Conservation (phyloP, 73 alveolate genomes). For the Paramecium biaurelia region DNA sequence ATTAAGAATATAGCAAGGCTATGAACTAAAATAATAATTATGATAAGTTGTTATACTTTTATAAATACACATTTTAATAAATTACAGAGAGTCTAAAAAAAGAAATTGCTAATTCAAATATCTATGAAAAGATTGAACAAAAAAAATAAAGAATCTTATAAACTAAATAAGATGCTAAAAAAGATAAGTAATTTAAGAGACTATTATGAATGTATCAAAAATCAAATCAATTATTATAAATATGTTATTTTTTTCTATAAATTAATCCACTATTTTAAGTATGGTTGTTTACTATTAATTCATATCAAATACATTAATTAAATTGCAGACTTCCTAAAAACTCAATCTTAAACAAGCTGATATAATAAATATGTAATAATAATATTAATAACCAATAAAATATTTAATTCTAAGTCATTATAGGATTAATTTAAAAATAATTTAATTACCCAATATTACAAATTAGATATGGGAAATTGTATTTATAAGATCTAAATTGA, state of each 20-base stretch:
- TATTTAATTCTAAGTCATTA: neutral
- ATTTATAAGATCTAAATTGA: neutral
- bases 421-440: neutral
- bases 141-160: neutral
- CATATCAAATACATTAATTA: neutral
- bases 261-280: too few species aligned
- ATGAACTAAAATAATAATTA: neutral
- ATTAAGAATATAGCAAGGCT: constrained; percentile 17
- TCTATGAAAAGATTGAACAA: neutral
- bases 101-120: neutral
- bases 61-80: constrained; percentile 14
- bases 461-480: constrained; percentile 8
- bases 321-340: neutral
- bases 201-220: neutral
- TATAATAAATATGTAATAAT: neutral
- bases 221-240: too few species aligned
- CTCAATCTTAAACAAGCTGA: neutral
- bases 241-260: too few species aligned
- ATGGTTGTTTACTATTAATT: too few species aligned
- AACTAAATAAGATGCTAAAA: neutral
- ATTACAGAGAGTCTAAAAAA: neutral
- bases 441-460: neutral
- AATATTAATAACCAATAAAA: neutral
- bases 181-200: neutral
- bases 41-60: neutral